Base-by-base conservation (phyloP, 768 basidiomycete genomes). In the Xanthoconium purpureum region DNA sequence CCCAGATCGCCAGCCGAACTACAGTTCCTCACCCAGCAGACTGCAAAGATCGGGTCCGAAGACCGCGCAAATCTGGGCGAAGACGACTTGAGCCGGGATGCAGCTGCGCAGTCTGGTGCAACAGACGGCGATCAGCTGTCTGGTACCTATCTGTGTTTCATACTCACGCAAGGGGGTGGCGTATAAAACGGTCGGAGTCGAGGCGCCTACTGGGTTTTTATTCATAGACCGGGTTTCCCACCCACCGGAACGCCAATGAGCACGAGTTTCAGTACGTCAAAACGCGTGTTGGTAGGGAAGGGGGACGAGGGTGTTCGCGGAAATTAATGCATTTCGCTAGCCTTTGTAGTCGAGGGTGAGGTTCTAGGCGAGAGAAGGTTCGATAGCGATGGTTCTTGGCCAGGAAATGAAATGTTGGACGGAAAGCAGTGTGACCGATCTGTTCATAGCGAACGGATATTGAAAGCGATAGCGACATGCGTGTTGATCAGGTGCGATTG, bases 41-140 rank as follows among this genome's bases (percentile, higher is more conserved):
- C 15, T 14, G 48, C 14, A 29, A 3, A 44, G 9, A 15, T 0
- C 38, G 65, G 54, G 36, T 48, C 65, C 65, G 65, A 62, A 35
- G 37, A 54, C 43, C 53, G 56, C 54, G 55, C 58, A 57, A 58
- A 68, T 32, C 12, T 14, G 15, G 36, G 47, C 3, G 12, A 50
- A 37, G 33, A 43, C 17, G 47, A 40, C 33, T 30, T 29, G 42
- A 45, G 46, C 8, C 48, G 45, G 53, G 37, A 44, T 6, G 6
- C 28, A 20, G 56, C n/a, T 24, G 47, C 39, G 53, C 49, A 20
- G 60, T 45, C 45, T 38, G n/a, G 56, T 32, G 15, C 39, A 32
- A 44, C n/a, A 50, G 46, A 61, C 70, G 68, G 65, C 66, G 60
- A 69, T 69, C 68, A 71, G 47, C 60, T 60, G 58, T 67, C 68